phyloP scores from a whole-genome alignment of 2,329 filamentous ascomycete genomes.

The Aspergillus caelatus region DNA sequence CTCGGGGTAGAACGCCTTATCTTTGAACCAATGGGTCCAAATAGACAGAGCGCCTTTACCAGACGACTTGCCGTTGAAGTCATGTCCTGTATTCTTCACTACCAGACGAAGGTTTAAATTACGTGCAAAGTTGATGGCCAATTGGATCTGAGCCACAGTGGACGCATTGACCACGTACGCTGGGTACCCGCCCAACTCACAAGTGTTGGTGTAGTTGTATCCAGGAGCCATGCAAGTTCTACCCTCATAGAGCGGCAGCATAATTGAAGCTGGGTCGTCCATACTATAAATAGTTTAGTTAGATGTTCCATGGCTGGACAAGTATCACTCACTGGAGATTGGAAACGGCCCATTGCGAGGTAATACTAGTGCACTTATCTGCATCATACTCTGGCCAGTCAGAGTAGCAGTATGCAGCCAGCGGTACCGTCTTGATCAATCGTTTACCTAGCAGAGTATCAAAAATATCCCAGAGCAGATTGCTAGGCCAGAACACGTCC shows the following conservation, averaged over 20 bases:
- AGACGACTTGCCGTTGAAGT: conserved; percentile 55
- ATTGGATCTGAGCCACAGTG: conserved; percentile 35
- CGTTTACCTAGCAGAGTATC: conserved; percentile 38
- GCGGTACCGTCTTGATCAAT: conserved; percentile 36
- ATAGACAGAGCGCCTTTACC: conserved; percentile 52
- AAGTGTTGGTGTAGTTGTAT: conserved; percentile 26
- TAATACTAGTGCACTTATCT: conserved; percentile 33
- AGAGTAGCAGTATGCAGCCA: conserved; percentile 39
- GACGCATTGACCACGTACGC: conserved; percentile 40
- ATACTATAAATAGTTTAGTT: conserved; percentile 8
- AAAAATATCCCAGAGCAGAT: conserved; percentile 32
- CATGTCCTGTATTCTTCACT: conserved; percentile 52
- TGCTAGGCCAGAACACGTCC: conserved; percentile 22
- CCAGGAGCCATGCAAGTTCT: conserved; percentile 39
- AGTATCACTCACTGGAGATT: conserved; percentile 15
- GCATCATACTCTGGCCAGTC: conserved; percentile 35
- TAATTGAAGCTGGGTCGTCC: conserved; percentile 26
- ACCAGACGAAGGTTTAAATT: conserved; percentile 36
- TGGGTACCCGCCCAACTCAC: conserved; percentile 33
- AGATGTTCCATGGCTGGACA: too few species aligned
- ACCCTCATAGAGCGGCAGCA: conserved; percentile 31
- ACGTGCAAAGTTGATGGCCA: conserved; percentile 33
- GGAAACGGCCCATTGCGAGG: conserved; percentile 29
- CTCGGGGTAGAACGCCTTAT: conserved; percentile 30
- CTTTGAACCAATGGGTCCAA: conserved; percentile 29